Conservation (phyloP, 1,139 yeast genomes). For the Magnusiomyces tetraspermus region DNA sequence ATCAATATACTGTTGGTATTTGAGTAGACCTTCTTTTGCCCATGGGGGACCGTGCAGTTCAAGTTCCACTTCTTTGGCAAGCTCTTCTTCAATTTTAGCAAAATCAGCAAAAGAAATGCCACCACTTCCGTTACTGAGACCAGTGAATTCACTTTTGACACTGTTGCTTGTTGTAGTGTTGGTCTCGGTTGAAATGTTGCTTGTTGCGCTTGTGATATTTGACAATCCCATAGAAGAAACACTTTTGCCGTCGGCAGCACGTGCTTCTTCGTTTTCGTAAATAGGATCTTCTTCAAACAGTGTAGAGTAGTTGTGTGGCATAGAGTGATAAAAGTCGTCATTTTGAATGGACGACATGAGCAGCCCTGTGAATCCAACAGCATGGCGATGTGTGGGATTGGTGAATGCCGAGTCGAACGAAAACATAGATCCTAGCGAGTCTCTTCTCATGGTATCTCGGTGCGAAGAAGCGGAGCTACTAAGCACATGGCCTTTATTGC, state of each 20-base stretch:
- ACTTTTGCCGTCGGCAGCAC: not conserved
- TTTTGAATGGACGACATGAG: conserved; percentile 29
- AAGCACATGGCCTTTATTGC: not conserved
- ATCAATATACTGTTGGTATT: conserved; percentile 38
- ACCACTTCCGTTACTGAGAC: not conserved
- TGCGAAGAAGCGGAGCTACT: not conserved
- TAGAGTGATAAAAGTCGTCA: conserved; percentile 19
- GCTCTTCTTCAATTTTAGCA: conserved; percentile 25
- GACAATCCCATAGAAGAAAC: not conserved
- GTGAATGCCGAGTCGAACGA: conserved; percentile 24
- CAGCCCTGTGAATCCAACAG: conserved; percentile 32
- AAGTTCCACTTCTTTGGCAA: conserved; percentile 44
- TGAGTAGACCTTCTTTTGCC: conserved; percentile 61
- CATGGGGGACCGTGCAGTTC: conserved; percentile 69
- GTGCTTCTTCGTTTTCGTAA: conserved; percentile 16
- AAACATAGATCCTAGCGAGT: conserved; percentile 27
- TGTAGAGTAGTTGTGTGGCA: conserved; percentile 4
- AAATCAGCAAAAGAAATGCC: conserved; percentile 24
- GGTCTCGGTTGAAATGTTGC: not conserved
- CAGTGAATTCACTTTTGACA: not conserved
- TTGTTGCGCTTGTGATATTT: not conserved
- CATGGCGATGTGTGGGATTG: conserved; percentile 24
- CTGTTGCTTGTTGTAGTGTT: not conserved
- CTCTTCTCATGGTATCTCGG: conserved; percentile 19
- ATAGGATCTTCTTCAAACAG: conserved; percentile 5